Evolutionary conservation across 768 basidiomycete genomes (phyloP).

Genomic region (Phylloporus sp.): DNA sequence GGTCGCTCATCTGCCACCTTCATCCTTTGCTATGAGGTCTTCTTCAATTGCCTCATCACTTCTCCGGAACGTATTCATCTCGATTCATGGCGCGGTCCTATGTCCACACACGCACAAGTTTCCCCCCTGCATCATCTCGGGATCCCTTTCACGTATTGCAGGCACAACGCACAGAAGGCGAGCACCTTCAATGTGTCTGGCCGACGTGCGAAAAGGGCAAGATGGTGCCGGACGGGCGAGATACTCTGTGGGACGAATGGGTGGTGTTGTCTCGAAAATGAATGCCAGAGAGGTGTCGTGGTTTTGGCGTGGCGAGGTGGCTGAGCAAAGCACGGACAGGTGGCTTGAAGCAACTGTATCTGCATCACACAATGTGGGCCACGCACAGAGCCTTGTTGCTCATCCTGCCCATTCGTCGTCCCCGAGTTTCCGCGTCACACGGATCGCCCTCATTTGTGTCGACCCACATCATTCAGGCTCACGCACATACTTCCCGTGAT

Average conservation of each 20-base stretch:
- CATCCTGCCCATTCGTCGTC: slow-evolving; percentile 29
- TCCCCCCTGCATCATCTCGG: slow-evolving; percentile 48
- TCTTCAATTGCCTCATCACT: slow-evolving; percentile 33
- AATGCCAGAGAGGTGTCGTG: slow-evolving; percentile 49
- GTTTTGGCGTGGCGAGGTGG: slow-evolving; percentile 26
- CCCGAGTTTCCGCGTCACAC: slow-evolving; percentile 8
- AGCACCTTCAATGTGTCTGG: slow-evolving; percentile 22
- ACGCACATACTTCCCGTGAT: slow-evolving; percentile 38
- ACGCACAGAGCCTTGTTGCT: slow-evolving; percentile 34
- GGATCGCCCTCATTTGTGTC: slow-evolving; percentile 13
- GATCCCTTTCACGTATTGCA: slow-evolving; percentile 35
- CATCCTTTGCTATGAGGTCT: slow-evolving; percentile 40
- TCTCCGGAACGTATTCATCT: slow-evolving; percentile 49
- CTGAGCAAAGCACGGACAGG: slow-evolving; percentile 41
- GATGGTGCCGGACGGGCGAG: slow-evolving; percentile 47
- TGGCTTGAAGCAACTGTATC: slow-evolving; percentile 5
- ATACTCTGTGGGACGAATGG: slow-evolving; percentile 24
- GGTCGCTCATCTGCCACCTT: slow-evolving; percentile 16
- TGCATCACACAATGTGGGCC: slow-evolving; percentile 19
- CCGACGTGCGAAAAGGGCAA: slow-evolving; percentile 35
- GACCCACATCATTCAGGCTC: slow-evolving; percentile 29
- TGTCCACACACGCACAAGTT: slow-evolving; percentile 38
- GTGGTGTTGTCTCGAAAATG: slow-evolving; percentile 9
- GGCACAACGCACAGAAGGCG: slow-evolving; percentile 24
- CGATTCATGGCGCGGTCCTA: slow-evolving; percentile 16